These are phyloP conservation scores for Inonotus hispidus DNA, from an alignment of 1,284 basidiomycete species.

Conservation along the genomic window DNA sequence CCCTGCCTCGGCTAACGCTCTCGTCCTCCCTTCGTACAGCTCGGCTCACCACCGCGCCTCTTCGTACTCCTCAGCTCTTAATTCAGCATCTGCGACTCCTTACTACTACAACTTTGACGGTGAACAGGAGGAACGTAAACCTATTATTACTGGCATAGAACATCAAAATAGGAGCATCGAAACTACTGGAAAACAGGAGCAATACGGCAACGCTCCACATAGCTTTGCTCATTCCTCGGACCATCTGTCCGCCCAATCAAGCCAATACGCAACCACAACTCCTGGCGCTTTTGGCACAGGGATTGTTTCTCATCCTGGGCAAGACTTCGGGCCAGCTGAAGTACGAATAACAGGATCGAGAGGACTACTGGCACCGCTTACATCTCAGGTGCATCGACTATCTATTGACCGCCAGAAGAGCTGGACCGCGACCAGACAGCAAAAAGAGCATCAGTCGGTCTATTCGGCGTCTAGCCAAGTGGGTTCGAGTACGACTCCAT, in stretches of 20 bases:
- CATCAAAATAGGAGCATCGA: neutral
- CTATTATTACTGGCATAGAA: neutral
- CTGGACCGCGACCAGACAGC: neutral
- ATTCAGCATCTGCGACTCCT: neutral
- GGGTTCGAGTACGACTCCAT: neutral
- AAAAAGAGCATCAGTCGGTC: neutral
- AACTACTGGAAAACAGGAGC: neutral
- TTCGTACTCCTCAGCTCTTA: neutral
- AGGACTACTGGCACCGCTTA: neutral
- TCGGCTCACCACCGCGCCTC: neutral
- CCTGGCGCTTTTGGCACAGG: neutral
- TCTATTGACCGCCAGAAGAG: neutral
- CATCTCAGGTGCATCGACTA: neutral
- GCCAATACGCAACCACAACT: neutral
- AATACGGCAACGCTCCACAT: neutral
- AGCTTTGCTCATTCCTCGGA: neutral
- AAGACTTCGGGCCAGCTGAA: neutral
- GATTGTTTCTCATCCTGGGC: neutral
- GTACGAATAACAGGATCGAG: neutral
- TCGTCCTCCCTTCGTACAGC: neutral
- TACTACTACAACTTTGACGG: neutral
- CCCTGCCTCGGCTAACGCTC: neutral
- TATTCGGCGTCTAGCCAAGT: neutral
- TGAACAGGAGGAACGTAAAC: constrained; percentile 2
- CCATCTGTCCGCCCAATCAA: neutral